Conservation (phyloP, 2,329 filamentous ascomycete species). For the Epichloe coenophiala region DNA sequence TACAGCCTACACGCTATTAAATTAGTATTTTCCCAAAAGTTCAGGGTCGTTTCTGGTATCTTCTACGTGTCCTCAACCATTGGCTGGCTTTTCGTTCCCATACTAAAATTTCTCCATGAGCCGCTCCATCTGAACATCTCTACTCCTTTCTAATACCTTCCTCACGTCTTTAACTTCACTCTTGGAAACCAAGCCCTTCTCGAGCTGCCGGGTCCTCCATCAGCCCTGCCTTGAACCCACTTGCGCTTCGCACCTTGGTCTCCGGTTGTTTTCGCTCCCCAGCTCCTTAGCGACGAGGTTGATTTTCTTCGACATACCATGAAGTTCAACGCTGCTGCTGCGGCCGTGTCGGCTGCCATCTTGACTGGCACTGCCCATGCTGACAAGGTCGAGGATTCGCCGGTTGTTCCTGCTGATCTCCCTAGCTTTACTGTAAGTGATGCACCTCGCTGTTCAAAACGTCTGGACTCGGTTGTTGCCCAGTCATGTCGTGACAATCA, state of each 20-base stretch:
- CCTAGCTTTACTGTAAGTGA: conserved; percentile 77
- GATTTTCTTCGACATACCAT: conserved; percentile 36
- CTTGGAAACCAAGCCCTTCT: conserved; percentile 13
- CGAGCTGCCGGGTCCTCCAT: conserved; percentile 14
- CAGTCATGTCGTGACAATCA: not conserved
- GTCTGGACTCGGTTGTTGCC: not conserved
- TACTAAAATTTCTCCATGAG: conserved; percentile 4
- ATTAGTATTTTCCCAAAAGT: not conserved
- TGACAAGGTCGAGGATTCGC: conserved; percentile 51
- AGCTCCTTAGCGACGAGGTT: conserved; percentile 24
- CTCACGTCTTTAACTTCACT: conserved; percentile 14
- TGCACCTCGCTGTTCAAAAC: not conserved
- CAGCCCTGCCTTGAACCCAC: conserved; percentile 8
- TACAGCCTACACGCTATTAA: not conserved
- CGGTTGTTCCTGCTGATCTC: conserved; percentile 49
- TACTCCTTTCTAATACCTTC: conserved; percentile 5
- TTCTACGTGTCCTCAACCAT: conserved; percentile 12
- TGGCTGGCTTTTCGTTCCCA: not conserved
- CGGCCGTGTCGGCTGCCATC: conserved; percentile 60
- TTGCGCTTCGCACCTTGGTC: conserved; percentile 11
- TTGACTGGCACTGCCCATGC: conserved; percentile 56
- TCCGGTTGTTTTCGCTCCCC: conserved; percentile 19
- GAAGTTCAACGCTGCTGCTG: conserved; percentile 72
- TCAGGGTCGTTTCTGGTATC: conserved; percentile 1
- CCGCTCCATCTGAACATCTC: conserved; percentile 10